Base-by-base conservation (phyloP, 805 yeast species). In the Kregervanrija delftensis region DNA sequence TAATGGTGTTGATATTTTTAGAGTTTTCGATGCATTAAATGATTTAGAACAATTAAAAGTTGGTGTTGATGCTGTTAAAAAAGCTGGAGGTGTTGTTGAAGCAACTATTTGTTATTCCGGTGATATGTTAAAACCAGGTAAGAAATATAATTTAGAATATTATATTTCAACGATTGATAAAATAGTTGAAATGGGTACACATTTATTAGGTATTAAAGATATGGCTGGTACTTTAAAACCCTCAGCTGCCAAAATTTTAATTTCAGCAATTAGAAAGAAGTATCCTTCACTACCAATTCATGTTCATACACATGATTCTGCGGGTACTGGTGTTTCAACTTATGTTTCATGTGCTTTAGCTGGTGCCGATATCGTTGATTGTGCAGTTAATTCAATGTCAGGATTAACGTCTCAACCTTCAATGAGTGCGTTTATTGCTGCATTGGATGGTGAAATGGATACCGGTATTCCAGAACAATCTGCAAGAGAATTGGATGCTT, bases 221-320 rank as follows among this genome's bases (percentile, higher is more conserved):
- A 93, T 93, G 99, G 99, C 99, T 47, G 99, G 99, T 73, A 91
- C 98, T 53, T 67, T 93, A 72, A 90, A 91, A 69, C 99, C 99
- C 49, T 72, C 79, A 49, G 99, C 99, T 49, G 99, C 99, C 38
- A 79, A 74, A 40, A 55, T 82, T 44, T 79, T 93, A 63, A 77
- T 93, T 56, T 79, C 90, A 49, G 71, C 86, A 30, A 79, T 93
- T 57, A 81, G 99, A 70, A 79, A 76, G 49, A 82, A 77, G 67
- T 87, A 86, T 69, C 99, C 99, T 47, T 80, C 87, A 60, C 74
- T 93, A 63, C 97, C 98, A 56, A 93, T 93, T 63, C 99, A 93
- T 65, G 97, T 93, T 38, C 99, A 93, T 71, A 90, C 98, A 33
- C 99, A 93, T 69, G 99, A 93, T 70, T 90, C 98, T 51, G 99